Base-by-base conservation (phyloP, 768 basidiomycete species). In the Tephrocybe sp. region DNA sequence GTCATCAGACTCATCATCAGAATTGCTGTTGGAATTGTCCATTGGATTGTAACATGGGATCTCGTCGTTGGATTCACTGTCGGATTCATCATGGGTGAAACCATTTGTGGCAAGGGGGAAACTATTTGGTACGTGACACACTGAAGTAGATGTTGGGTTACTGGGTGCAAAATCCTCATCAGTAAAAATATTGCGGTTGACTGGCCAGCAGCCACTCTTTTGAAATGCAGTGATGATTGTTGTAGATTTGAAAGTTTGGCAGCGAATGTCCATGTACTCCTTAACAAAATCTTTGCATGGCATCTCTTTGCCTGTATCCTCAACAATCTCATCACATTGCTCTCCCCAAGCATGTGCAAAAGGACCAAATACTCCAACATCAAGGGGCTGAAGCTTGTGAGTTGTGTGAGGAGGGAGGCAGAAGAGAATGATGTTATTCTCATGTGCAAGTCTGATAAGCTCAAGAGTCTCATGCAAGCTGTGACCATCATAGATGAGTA, bases 401-500 rank as follows among this genome's bases (percentile, higher is more conserved):
- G 68, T 73, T 0, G 68, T 72, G 45, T 73, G 70, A 5, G 69
- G 53, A 2, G 69, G 68, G n/a, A 71, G 61, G 44, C 69, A 70
- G 12, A 73, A 31, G 22, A 47, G 22, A 12, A 34, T 24, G 21
- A 35, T 36, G n/a, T 24, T 34, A 27, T 49, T 0, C 15, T 36
- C 8, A 6, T 11, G n/a, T 15, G 69, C 73, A 21, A 65, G 44
- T 13, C 60, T 35, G n/a, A 55, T 47, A 27, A 74, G 58, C 2
- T 52, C 18, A 0, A 51, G 25, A 0, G 59, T 64, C 27, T 50
- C 50, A 55, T 79, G 76, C 0, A 74, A 78, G 31, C 64, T 64
- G 59, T 79, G 77, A 1, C 76, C 73, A 64, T 78, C 69, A 18
- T 63, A 64, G 21, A 76, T 67, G 21, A 79, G 69, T 0, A 77